Evolutionary conservation across 164 flowering plant species (phyloP), one percentile per base, ranked within the genome.

Genomic region (Umbilicus rupestris): DNA sequence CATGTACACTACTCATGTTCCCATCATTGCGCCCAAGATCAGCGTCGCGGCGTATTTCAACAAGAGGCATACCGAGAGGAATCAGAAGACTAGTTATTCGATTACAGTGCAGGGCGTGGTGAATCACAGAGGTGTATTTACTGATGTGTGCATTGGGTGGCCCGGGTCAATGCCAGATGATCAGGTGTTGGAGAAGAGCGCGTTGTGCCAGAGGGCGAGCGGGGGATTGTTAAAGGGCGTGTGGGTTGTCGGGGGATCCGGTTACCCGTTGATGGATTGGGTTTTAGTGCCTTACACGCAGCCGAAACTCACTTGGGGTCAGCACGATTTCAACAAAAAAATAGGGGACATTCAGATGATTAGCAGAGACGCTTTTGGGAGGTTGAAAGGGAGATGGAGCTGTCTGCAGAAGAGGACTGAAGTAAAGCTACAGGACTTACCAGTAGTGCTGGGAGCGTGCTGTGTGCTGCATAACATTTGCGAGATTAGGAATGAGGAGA

Each of bases 91-190:
- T 0, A 77, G 81, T 3, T 85, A 85, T 33, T 81, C 89, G 11
- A 75, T 85, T 19, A 85, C 86, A 1, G 81, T 84, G n/a, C 88
- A 84, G 68, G 86, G 86, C 2, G 86, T 82, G 16, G 88, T 84
- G 15, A 77, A 82, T 63, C 79, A 78, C 7, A 78, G 62, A 65
- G 89, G 89, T 2, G 79, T 75, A 10, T 81, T 84, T 39, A 84
- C 85, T 1, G 89, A 84, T 64, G 78, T 84, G 9, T 82, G 85
- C 58, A 82, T 84, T 31, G 89, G 89, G 0, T 84, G 85, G 83
- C 89, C 89, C 15, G 88, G 88, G 16, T 84, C 88, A 29, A 79
- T 82, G 83, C 66, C 79, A 3, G 88, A 84, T 68, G 86, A 81
- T 59, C 79, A 78, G 68, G 85, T 84, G 7, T 29, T 84, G 70